Evolutionary conservation across 192 early-diverging fungal genomes (phyloP), one percentile per base, ranked within the genome.

Genomic region (Coemansia sp.): DNA sequence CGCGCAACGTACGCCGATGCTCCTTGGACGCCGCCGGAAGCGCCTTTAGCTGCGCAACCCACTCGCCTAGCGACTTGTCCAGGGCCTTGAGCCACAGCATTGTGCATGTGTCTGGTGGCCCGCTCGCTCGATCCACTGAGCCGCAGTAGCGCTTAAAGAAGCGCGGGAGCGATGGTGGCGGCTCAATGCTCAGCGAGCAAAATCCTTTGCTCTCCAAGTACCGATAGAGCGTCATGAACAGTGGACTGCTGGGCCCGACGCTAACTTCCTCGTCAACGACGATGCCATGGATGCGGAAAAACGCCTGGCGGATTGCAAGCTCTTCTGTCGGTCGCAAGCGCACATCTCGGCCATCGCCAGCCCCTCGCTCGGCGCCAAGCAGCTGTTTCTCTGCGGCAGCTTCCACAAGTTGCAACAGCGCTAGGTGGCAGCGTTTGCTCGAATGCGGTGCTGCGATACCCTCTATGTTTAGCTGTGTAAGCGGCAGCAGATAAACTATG

Each of bases 101-200:
- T 15, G 71, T 71, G 38, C 79, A 82, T 6, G 79, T 65, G 22
- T 76, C 79, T 9, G 67, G 53, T 0, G 56, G 62, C 6, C 66
- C 64, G 62, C 58, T 62, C 12, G 24, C 49, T 22, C 32, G 58
- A 12, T 43, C 51, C 22, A 82, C 59, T 11, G 1, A 0, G 15
- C 70, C 71, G 1, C 64, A 32, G 39, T 82, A 82, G 10, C 79
- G 74, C n/a, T 74, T 82, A 32, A 82, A 82, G 40, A 82, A 82
- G 15, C 79, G 70, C 7, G 79, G 79, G 31, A 82, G 64, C 32
- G 79, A 69, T 15, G 79, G 79, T 4, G 71, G 67, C 24, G 79
- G 79, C 68, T 82, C 79, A 37, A 82, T 82, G 25, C 49, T 63
- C 24, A 82, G 71, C 37, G 79, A 77, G 1, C 71, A 49, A 25